These are phyloP conservation scores for Sporothrix pallida DNA, from an alignment of 2,329 filamentous ascomycete genomes.

Conservation along the genomic window DNA sequence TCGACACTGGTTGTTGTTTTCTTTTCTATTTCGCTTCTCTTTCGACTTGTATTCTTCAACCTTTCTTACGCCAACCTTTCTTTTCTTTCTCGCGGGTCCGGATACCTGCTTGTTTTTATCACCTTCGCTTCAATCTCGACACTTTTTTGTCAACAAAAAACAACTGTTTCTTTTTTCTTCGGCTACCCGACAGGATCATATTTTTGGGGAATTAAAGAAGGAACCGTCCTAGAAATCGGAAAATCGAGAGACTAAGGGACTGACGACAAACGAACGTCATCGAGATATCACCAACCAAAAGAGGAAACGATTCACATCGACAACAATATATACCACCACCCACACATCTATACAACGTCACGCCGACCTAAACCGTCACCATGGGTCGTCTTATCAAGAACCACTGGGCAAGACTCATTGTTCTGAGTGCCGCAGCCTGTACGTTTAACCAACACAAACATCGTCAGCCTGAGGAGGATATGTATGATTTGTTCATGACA, in stretches of 20 bases:
- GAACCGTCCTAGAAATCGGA: not conserved
- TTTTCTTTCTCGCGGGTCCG: slow-evolving; percentile 35
- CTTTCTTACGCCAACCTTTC: slow-evolving; percentile 37
- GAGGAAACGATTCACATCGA: slow-evolving; percentile 27
- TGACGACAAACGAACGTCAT: not conserved
- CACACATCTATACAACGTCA: not conserved
- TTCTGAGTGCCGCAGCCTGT: slow-evolving; percentile 83
- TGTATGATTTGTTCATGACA: not conserved
- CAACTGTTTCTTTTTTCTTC: slow-evolving; percentile 22
- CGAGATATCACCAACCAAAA: slow-evolving; percentile 25
- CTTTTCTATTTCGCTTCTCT: slow-evolving; percentile 42
- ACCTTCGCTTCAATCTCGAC: slow-evolving; percentile 33
- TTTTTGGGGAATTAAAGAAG: not conserved
- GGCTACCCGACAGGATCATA: not conserved
- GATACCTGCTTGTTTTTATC: slow-evolving; percentile 34
- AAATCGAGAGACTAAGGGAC: not conserved
- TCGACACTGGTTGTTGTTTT: slow-evolving; percentile 50
- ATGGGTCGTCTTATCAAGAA: slow-evolving; percentile 99
- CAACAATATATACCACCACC: not conserved
- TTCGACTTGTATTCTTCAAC: slow-evolving; percentile 46
- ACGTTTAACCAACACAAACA: slow-evolving; percentile 44
- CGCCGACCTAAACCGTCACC: slow-evolving; percentile 40
- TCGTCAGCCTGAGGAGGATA: too few species aligned
- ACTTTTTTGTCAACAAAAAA: slow-evolving; percentile 6
- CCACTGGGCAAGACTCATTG: slow-evolving; percentile 94